Evolutionary conservation across 2,329 filamentous ascomycete genomes (phyloP).

Genomic region (Hymenoscyphus linearis): DNA sequence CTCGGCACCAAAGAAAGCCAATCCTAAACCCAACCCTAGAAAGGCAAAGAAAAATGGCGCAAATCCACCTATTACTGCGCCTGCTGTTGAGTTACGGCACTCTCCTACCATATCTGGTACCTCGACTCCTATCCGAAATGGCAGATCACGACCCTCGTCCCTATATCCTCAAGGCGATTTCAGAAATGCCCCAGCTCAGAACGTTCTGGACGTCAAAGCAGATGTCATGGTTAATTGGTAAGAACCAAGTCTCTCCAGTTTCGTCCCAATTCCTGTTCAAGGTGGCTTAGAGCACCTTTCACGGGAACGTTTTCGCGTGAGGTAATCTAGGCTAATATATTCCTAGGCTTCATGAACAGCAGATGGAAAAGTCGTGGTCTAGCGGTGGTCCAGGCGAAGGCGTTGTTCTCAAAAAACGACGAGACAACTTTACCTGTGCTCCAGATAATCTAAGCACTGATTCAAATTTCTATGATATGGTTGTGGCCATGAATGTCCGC

Average conservation of each 20-base stretch:
- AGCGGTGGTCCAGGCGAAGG: constrained; percentile 45
- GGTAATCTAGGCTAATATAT: background rate
- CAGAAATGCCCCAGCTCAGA: constrained; percentile 39
- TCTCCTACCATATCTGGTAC: constrained; percentile 1
- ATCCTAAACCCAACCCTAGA: background rate
- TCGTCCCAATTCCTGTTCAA: too few relatives aligned
- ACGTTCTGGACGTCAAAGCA: constrained; percentile 48
- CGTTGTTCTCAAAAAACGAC: constrained; percentile 48
- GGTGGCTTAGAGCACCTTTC: background rate
- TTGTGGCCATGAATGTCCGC: constrained; percentile 47
- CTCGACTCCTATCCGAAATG: background rate
- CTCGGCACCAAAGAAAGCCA: background rate
- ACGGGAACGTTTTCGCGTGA: background rate
- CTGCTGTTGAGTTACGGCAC: background rate
- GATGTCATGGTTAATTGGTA: constrained; percentile 58
- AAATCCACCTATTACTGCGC: background rate
- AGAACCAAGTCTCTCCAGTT: background rate
- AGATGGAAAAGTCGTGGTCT: constrained; percentile 50
- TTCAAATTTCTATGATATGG: constrained; percentile 44
- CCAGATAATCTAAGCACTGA: constrained; percentile 42
- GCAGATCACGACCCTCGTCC: constrained; percentile 25
- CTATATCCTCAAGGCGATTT: constrained; percentile 37
- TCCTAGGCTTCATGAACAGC: constrained; percentile 48
- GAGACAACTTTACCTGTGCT: constrained; percentile 46
- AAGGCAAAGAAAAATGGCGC: background rate